These are phyloP conservation scores for Fusarium citri DNA, from an alignment of 2,329 filamentous ascomycete genomes.

Conservation along the genomic window DNA sequence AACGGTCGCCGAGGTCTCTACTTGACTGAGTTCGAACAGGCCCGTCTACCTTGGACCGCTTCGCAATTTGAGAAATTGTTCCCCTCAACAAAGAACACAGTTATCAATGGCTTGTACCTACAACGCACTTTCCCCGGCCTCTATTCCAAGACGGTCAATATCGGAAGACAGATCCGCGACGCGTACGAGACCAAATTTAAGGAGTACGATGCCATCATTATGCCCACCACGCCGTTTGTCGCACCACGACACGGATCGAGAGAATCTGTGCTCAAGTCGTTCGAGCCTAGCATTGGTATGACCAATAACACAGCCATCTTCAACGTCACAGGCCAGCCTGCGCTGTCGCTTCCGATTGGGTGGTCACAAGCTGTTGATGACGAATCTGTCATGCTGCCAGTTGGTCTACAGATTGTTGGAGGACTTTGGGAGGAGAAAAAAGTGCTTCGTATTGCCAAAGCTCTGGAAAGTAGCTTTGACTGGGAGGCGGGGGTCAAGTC, in stretches of 20 bases:
- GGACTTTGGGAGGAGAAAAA: conserved; percentile 62
- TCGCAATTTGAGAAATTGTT: conserved; percentile 64
- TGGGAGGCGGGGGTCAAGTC: conserved; percentile 48
- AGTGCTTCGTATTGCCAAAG: conserved; percentile 57
- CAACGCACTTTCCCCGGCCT: conserved; percentile 57
- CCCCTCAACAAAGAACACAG: conserved; percentile 65
- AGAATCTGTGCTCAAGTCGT: conserved; percentile 57
- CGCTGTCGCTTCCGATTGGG: conserved; percentile 63
- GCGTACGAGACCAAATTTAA: conserved; percentile 57
- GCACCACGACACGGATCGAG: conserved; percentile 56
- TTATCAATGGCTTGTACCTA: conserved; percentile 63
- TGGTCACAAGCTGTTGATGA: conserved; percentile 52
- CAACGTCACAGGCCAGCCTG: conserved; percentile 68
- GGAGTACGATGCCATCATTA: conserved; percentile 59
- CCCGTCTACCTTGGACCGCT: conserved; percentile 59
- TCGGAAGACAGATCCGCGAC: conserved; percentile 59
- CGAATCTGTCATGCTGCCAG: conserved; percentile 57
- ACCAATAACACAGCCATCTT: conserved; percentile 68
- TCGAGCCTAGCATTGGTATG: conserved; percentile 64
- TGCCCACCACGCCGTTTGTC: conserved; percentile 61
- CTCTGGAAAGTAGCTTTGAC: conserved; percentile 59
- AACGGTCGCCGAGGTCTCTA: conserved; percentile 61
- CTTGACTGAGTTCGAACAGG: conserved; percentile 62
- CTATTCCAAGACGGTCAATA: conserved; percentile 62
- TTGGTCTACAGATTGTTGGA: conserved; percentile 67